A percentile compares a stretch with the other conserved stretches of the same genome.
Evolutionary conservation across 176 grass and related monocot genomes (phyloP).

Genomic region (Phyllostachys edulis): DNA sequence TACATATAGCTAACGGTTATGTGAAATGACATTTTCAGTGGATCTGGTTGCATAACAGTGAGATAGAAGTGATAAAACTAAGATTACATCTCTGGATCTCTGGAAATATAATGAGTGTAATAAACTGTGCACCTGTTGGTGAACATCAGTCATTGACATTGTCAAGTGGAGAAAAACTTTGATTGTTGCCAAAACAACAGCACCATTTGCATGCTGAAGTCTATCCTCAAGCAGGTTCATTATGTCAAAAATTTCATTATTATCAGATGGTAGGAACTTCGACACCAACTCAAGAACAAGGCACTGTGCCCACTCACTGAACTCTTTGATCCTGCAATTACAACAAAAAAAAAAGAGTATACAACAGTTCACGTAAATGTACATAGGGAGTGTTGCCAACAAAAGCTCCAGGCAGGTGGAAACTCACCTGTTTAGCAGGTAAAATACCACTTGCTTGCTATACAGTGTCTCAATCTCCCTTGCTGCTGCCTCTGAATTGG

Average conservation of each 20-base stretch:
- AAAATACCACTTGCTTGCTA: conserved; percentile 81
- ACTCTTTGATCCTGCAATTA: conserved; percentile 82
- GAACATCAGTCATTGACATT: conserved; percentile 99
- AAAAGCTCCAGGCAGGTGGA: conserved; percentile 6
- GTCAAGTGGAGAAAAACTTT: conserved; percentile 98
- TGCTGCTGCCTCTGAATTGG: conserved; percentile 78
- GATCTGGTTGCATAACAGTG: conserved; percentile 14
- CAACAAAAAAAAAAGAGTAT: not conserved
- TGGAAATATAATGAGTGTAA: conserved; percentile 11
- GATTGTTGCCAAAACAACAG: conserved; percentile 98
- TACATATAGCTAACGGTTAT: not conserved
- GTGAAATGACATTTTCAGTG: conserved; percentile 3
- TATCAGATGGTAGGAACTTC: conserved; percentile 93
- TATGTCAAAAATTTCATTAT: conserved; percentile 91
- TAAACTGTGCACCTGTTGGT: conserved; percentile 78
- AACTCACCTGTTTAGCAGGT: conserved; percentile 80
- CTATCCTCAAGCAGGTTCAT: conserved; percentile 99
- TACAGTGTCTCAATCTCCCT: conserved; percentile 87
- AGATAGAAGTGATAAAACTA: not conserved
- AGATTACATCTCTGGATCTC: not conserved
- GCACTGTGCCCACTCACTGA: conserved; percentile 98
- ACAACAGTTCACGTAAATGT: conserved; percentile 10
- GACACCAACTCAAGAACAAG: conserved; percentile 77
- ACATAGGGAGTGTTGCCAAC: not conserved
- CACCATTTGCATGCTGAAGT: conserved; percentile 99